Evolutionary conservation across 345 rosid genomes (phyloP).

Genomic region (Populus davidiana): DNA sequence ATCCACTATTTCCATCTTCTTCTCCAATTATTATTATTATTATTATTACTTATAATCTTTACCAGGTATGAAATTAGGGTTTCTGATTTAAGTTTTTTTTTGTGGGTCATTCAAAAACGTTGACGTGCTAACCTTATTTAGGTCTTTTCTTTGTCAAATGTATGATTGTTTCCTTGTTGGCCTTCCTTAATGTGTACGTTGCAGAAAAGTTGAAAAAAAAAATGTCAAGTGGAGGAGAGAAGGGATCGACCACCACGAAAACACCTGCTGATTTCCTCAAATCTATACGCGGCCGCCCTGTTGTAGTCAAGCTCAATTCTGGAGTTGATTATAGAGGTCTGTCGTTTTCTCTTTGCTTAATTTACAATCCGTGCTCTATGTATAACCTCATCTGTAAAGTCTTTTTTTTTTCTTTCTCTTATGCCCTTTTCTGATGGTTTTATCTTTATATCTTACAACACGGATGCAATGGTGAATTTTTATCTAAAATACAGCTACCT

Average conservation of each 20-base stretch:
- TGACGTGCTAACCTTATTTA: no score
- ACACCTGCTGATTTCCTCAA: slow-evolving; percentile 89
- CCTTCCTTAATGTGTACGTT: not conserved
- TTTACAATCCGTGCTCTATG: not conserved
- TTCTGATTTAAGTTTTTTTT: no score
- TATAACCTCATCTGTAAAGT: not conserved
- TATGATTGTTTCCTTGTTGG: not conserved
- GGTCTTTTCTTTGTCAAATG: not conserved
- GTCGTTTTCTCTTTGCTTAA: not conserved
- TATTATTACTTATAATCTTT: no score
- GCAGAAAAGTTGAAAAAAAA: not conserved
- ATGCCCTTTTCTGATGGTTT: not conserved
- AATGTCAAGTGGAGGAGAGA: slow-evolving; percentile 67
- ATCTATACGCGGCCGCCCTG: slow-evolving; percentile 88
- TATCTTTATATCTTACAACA: not conserved
- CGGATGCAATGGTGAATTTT: not conserved
- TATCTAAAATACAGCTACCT: not conserved
- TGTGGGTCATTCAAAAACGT: no score
- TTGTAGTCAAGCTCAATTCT: slow-evolving; percentile 88
- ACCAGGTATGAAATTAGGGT: no score
- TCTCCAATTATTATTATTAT: no score
- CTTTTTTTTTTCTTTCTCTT: not conserved
- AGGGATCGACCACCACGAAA: slow-evolving; percentile 36
- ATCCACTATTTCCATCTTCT: no score
- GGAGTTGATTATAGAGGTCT: slow-evolving; percentile 90